Percentiles rank a stretch among this genome's conserved stretches.
These are phyloP conservation scores for Skeletonema tropicum DNA, from an alignment of 108 stramenopile genomes.

Conservation along the genomic window DNA sequence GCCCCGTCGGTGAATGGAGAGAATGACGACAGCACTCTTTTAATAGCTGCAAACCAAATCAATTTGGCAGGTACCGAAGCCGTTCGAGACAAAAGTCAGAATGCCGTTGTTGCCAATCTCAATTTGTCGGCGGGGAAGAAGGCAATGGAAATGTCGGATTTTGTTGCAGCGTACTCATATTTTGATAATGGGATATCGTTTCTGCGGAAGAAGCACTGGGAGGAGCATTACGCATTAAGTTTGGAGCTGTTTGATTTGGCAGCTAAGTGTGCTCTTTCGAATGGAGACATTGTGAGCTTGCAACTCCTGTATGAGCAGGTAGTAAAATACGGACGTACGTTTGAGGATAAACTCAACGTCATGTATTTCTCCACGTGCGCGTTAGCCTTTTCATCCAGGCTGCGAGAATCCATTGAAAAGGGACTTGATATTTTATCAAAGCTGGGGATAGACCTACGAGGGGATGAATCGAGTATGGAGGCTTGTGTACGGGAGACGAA, in stretches of 20 bases:
- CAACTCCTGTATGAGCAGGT: slow-evolving; percentile 7
- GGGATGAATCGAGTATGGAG: neutral
- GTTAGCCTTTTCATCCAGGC: neutral
- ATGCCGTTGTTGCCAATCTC: slow-evolving; percentile 6
- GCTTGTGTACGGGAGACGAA: neutral
- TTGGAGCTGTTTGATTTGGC: neutral
- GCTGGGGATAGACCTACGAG: slow-evolving; percentile 10
- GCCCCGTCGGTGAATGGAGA: slow-evolving; percentile 1
- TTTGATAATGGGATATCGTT: too few species aligned
- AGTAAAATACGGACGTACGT: neutral
- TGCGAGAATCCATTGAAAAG: slow-evolving; percentile 10
- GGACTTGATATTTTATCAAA: slow-evolving; percentile 1
- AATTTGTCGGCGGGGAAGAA: slow-evolving; percentile 36
- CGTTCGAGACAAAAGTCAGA: neutral
- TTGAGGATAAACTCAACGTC: slow-evolving; percentile 15
- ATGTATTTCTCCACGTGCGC: slow-evolving; percentile 1
- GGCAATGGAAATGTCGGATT: slow-evolving; percentile 34
- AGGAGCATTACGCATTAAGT: neutral
- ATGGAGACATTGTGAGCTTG: slow-evolving; percentile 6
- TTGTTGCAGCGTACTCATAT: neutral
- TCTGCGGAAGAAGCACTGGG: neutral
- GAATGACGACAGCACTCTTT: slow-evolving; percentile 15
- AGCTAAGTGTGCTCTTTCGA: slow-evolving; percentile 8
- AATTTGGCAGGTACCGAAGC: slow-evolving; percentile 26
- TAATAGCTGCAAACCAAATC: slow-evolving; percentile 24